Evolutionary conservation across 768 basidiomycete species (phyloP), one percentile per base, ranked within the genome.

Genomic region (Dacryopinax primogenitus): DNA sequence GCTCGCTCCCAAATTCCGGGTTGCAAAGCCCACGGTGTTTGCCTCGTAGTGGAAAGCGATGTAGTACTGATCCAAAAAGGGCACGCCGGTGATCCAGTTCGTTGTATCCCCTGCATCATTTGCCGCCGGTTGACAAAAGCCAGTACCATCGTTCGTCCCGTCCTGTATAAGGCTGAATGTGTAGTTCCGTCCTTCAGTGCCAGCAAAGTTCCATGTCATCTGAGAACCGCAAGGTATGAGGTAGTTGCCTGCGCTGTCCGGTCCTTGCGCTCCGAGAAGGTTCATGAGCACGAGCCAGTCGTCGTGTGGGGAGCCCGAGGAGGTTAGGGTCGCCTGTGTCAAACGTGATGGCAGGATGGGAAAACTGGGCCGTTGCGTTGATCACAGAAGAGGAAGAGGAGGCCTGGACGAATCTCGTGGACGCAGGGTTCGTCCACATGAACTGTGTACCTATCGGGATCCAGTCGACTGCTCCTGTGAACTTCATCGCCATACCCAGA

Each of bases 1-100:
- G 26, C 51, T 58, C 51, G 23, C 51, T 11, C 51, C 51, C 51
- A 58, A 30, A 9, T 58, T 32, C 13, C 51, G 23, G 4, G 23
- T 33, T n/a, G 63, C 47, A 6, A 39, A 62, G 39, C 63, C 62
- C 28, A 66, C 45, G 9, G 39, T 62, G 21, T 64, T 45, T 1
- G 63, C 34, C 4, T 44, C 66, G 35, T 45, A 66, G 63, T 66
- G 63, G 62, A 62, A 66, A 15, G 63, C 66, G 33, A 62, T 44
- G 16, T 66, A 66, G 30, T 64, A 66, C 26, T 66, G 62, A n/a
- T 66, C 63, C 21, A 66, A 44, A 45, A 66, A 66, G n/a, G 62
- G 66, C 41, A 51, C 62, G 26, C 32, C 28, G 3, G 26, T 28
- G 35, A 62, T 23, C 66, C 66, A 66, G 63, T 66, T 66, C n/a